phyloP scores from a whole-genome alignment of 768 basidiomycete species.

The Cystoderma amianthinum region DNA sequence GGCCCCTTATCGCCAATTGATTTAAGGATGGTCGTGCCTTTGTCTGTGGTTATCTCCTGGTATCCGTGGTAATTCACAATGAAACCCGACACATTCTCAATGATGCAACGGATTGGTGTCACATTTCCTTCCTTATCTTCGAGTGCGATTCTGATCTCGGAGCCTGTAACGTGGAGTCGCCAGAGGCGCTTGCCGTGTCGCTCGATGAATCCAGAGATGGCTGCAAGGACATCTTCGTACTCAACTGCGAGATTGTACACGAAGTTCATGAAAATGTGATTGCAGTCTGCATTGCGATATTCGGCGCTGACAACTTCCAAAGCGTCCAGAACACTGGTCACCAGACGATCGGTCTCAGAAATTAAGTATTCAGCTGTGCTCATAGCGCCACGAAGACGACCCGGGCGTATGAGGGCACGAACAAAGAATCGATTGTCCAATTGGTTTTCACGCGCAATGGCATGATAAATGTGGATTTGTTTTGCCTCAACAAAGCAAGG shows the following conservation, averaged over 20 bases:
- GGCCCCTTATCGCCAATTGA: slow-evolving; percentile 98
- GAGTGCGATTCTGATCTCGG: slow-evolving; percentile 91
- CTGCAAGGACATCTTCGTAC: slow-evolving; percentile 94
- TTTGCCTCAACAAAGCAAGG: slow-evolving; percentile 97
- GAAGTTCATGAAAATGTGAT: slow-evolving; percentile 99
- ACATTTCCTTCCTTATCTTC: slow-evolving; percentile 95
- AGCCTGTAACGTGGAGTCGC: slow-evolving; percentile 96
- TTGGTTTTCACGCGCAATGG: slow-evolving; percentile 90
- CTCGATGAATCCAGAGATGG: slow-evolving; percentile 98
- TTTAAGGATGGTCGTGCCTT: slow-evolving; percentile 91
- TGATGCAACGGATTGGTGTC: slow-evolving; percentile 94
- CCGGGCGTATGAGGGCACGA: slow-evolving; percentile 92
- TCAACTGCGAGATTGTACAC: slow-evolving; percentile 93
- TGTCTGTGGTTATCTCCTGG: slow-evolving; percentile 96
- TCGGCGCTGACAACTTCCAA: slow-evolving; percentile 90
- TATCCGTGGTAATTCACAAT: slow-evolving; percentile 98
- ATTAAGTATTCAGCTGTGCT: slow-evolving; percentile 97
- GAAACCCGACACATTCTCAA: slow-evolving; percentile 98
- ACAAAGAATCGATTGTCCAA: slow-evolving; percentile 98
- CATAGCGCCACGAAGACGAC: slow-evolving; percentile 87
- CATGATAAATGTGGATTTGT: slow-evolving; percentile 98
- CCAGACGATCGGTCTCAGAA: slow-evolving; percentile 95
- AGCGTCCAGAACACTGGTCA: slow-evolving; percentile 90
- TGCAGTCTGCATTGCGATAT: slow-evolving; percentile 91
- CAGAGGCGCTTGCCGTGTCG: slow-evolving; percentile 97